Evolutionary conservation across 306 rosid genomes (phyloP).

Genomic region (Trifolium repens): DNA sequence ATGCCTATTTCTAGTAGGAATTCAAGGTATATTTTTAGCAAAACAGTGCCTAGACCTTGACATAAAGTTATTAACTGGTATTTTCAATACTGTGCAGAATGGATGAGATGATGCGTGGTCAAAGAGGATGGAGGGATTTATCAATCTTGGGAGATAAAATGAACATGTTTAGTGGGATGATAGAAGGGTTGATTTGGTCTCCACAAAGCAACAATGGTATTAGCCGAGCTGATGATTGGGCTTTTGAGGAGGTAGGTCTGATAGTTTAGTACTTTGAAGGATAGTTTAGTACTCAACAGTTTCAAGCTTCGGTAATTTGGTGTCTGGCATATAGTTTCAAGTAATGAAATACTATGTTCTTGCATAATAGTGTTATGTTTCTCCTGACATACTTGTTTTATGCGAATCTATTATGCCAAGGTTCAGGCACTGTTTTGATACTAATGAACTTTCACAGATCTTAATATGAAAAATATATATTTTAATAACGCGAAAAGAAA

Average conservation of each 20-base stretch:
- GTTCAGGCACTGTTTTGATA: too few relatives aligned
- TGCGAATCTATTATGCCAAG: background rate
- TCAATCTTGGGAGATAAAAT: conserved; percentile 91
- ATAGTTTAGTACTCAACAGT: too few relatives aligned
- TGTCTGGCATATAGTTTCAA: conserved; percentile 27
- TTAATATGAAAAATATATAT: too few relatives aligned
- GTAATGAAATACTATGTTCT: conserved; percentile 18
- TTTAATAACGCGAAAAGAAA: too few relatives aligned
- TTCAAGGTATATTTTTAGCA: too few relatives aligned
- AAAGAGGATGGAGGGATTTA: conserved; percentile 98
- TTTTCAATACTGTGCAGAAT: conserved; percentile 60
- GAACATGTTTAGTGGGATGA: conserved; percentile 92
- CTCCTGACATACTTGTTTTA: background rate
- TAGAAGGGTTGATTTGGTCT: conserved; percentile 97
- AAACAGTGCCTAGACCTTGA: too few relatives aligned
- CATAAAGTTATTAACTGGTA: conserved; percentile 34
- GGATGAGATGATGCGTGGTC: conserved; percentile 99
- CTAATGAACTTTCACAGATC: too few relatives aligned
- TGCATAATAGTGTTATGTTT: conserved; percentile 10
- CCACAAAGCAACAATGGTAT: conserved; percentile 71
- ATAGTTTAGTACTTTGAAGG: background rate
- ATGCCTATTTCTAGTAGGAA: too few relatives aligned
- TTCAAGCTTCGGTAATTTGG: conserved; percentile 30
- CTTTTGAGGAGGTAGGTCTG: conserved; percentile 83
- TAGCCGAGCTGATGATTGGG: conserved; percentile 77